Evolutionary conservation across 148 eudicot species (phyloP), one percentile per base, ranked within the genome.

Genomic region (Arctostaphylos glauca): DNA sequence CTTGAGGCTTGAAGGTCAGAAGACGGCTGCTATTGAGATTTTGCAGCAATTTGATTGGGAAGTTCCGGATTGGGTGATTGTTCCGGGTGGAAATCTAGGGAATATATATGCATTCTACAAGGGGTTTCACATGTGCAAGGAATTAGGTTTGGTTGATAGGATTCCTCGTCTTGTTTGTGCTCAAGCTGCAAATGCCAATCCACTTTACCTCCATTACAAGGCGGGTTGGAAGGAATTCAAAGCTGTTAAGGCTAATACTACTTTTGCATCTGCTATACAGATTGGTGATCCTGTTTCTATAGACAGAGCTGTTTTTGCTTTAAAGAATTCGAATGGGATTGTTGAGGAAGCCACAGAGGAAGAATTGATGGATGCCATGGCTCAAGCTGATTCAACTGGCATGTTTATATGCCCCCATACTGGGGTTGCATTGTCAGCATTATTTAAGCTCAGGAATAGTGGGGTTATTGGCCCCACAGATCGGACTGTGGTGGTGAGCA

Each of bases 371-470:
- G 98, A 96, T 86, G 97, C 98, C 3, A 94, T 92, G 98, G 99
- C 98, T 25, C 94, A 92, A 54, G 99, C 99, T 0, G 99, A 96
- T 80, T 96, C 98, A 0, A 94, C 99, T 1, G 99, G 99, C 74
- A 96, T 96, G 99, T 96, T 96, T 80, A 93, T 94, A 3, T 96
- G 98, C 83, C 99, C 99, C 3, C 99, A 96, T 76, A 96, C 99
- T 5, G 99, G 99, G 44, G 99, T 96, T 74, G 98, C 98, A 0
- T 81, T 96, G 88, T 88, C 92, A 1, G 98, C 98, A 9, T 81
- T 96, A 91, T 55, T 81, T 18, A 96, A 96, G 89, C 80, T 96
- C 84, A 93, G 98, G 85, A 86, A 88, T 7, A 90, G 88, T 3
- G 98, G 98, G 70, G 86, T 96, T 59, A 94, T 96, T 31, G 87